Base-by-base conservation (phyloP, 2,329 filamentous ascomycete species). In the Penicillium brasilianum region DNA sequence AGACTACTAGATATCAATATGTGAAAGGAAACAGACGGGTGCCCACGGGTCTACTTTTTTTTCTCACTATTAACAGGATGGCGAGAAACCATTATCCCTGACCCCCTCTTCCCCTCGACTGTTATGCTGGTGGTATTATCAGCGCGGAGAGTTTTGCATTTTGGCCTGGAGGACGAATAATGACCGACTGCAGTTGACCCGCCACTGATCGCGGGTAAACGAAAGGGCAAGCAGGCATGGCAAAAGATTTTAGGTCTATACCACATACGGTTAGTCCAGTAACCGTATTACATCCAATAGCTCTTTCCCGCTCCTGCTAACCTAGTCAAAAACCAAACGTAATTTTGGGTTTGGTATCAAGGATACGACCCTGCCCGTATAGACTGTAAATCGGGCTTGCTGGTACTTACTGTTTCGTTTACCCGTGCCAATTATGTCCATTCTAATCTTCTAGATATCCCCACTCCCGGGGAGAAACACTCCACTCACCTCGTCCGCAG, bases 351-450 rank as follows among this genome's bases (percentile, higher is more conserved):
- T 48, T 4, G 4, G 44, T 48, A 48, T n/a, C 7, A 2, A 0
- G n/a, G 4, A n/a, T 48, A 48, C 44, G 5, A 16, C 7, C 5
- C 44, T n/a, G 4, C 9, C 22, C 30, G 4, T 10, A n/a, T 3
- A 0, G 9, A 28, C 6, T 16, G 16, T 28, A 28, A 3, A 1
- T 11, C 22, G 1, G 4, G 18, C 13, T 18, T 13, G 10, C 14
- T 16, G 0, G 11, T n/a, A 4, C 43, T 2, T 8, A 6, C 8
- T 46, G n/a, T 20, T 55, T 25, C 30, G 48, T 57, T 65, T 63
- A 63, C n/a, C 64, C 64, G 62, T 16, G 50, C 57, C 53, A 59
- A 59, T 56, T 1, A 48, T 10, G 4, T 30, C 22, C 14, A 8
- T 55, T n/a, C 56, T 41, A 48, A n/a, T 34, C 34, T 34, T 20